Conservation (phyloP, 768 basidiomycete genomes). For the Mycena rebaudengoi region DNA sequence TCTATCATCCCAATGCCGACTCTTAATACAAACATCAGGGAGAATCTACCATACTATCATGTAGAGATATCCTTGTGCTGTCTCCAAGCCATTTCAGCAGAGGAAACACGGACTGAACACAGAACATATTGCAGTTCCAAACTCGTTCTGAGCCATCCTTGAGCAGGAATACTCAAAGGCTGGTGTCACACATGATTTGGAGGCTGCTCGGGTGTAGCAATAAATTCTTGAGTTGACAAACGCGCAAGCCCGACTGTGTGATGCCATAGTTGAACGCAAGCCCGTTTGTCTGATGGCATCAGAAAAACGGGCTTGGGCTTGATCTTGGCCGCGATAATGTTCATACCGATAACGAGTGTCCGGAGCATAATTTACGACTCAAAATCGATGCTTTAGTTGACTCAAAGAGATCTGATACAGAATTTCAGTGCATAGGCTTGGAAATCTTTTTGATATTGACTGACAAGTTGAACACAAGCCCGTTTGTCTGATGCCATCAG, state of each 20-base stretch:
- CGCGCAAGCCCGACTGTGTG: not conserved
- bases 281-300: not conserved
- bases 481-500: conserved; percentile 3
- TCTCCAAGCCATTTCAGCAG: not conserved
- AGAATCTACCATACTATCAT: not conserved
- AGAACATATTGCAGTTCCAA: not conserved
- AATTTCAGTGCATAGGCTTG: not conserved
- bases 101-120: not conserved
- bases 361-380: not conserved
- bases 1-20: not conserved
- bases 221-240: not conserved
- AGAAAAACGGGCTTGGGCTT: too few species aligned
- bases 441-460: not conserved
- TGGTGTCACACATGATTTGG: not conserved
- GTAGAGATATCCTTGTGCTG: not conserved
- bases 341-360: not conserved
- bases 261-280: not conserved
- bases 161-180: not conserved
- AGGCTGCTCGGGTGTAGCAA: not conserved
- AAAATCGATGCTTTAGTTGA: not conserved
- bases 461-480: conserved; percentile 1
- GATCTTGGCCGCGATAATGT: not conserved
- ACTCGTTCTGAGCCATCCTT: not conserved
- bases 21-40: not conserved
- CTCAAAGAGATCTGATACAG: not conserved